Evolutionary conservation across 2,329 filamentous ascomycete genomes (phyloP), one percentile per base, ranked within the genome.

Genomic region (Cercospora canescens): DNA sequence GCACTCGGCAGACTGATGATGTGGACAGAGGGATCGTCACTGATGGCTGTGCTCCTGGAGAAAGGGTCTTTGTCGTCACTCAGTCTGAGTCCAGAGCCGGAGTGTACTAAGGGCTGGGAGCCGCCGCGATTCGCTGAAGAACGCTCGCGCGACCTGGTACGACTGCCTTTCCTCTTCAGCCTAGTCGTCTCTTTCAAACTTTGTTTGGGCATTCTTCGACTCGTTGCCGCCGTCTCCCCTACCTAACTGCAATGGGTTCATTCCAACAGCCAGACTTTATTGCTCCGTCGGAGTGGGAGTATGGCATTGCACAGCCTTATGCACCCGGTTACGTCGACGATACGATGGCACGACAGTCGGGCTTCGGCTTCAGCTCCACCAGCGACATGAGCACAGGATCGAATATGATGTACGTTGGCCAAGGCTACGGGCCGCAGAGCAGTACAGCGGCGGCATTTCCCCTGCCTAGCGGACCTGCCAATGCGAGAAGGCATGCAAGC

Each of bases 221-320:
- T 56, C 52, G 18, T 56, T 24, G 54, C 12, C 50, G 41, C 26
- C 60, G 34, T 30, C 50, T 32, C 50, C 60, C 34, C 21, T 35
- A 39, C 34, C 48, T 50, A 30, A 32, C 35, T n/a, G 35, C 21
- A 16, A 62, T 62, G 60, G 50, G 50, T 9, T 62, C 60, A 6
- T 62, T 62, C 28, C 60, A 62, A 45, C 60, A 62, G 60, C 60
- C 48, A 56, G 48, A 50, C 50, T 62, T 55, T 11, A 45, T 37
- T 35, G 45, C 60, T 55, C 60, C 34, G 32, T 37, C 60, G 24
- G 60, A 56, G 18, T 62, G 60, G 60, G 34, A 62, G 1, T 55
- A 62, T 16, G 39, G 58, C 41, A 32, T 50, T 7, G 50, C 60
- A 39, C 60, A 62, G n/a, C 39, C 9, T 50, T 62, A 62, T 54